Evolutionary conservation across 2,329 filamentous ascomycete species (phyloP).

Genomic region (Aspergillus ochraceoroseus): DNA sequence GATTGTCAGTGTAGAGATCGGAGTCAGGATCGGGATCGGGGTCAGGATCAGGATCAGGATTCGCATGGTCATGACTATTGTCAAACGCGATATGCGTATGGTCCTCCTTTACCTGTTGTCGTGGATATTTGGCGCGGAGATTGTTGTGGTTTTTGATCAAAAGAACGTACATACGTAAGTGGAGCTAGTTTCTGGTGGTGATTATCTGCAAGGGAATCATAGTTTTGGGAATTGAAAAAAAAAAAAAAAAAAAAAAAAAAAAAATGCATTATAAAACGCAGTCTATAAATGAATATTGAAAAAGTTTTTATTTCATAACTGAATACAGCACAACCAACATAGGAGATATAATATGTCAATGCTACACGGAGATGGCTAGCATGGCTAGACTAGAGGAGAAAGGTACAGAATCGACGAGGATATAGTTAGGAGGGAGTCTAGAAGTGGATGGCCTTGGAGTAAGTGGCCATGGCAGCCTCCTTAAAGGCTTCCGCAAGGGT

Average conservation of each 20-base stretch:
- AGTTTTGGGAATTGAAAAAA: background rate
- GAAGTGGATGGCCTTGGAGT: constrained; percentile 93
- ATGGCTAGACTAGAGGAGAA: constrained; percentile 32
- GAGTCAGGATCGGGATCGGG: background rate
- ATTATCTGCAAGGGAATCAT: background rate
- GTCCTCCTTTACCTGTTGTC: constrained; percentile 15
- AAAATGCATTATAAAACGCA: constrained; percentile 5
- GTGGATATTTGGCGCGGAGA: constrained; percentile 6
- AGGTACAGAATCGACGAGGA: constrained; percentile 21
- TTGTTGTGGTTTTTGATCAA: constrained; percentile 1
- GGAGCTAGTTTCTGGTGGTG: background rate
- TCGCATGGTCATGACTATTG: background rate
- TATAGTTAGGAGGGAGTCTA: constrained; percentile 46
- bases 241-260: background rate
- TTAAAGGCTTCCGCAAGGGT: constrained; percentile 97
- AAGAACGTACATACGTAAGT: background rate
- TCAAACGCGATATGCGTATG: constrained; percentile 11
- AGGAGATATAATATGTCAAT: constrained; percentile 35
- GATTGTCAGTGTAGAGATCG: background rate
- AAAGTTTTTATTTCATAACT: constrained; percentile 19
- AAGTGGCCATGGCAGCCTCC: constrained; percentile 97
- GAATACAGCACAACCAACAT: constrained; percentile 23
- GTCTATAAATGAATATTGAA: too few relatives aligned
- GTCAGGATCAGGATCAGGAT: background rate
- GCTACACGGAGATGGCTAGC: constrained; percentile 39